These are phyloP conservation scores for Xerophyta viscosa DNA, from an alignment of 106 monocot species.

Conservation along the genomic window DNA sequence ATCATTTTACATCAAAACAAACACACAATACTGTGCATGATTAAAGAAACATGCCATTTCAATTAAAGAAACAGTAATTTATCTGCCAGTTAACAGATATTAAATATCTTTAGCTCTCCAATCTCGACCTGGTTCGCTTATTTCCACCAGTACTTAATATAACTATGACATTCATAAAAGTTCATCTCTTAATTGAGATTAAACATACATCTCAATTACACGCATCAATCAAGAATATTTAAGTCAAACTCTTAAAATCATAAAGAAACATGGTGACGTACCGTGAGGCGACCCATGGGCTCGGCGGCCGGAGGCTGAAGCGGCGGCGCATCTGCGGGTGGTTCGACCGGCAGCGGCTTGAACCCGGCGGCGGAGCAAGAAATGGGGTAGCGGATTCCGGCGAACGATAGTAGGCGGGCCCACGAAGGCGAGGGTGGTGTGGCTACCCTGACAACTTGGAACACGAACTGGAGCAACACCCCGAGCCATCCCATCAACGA, in stretches of 20 bases:
- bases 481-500: no score
- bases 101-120: no score
- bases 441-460: background rate
- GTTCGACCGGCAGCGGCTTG: slow-evolving; percentile 3
- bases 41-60: no score
- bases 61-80: no score
- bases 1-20: no score
- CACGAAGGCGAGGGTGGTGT: background rate
- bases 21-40: no score
- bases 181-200: background rate
- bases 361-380: background rate
- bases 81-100: no score
- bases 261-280: background rate
- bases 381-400: background rate
- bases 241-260: no score
- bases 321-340: background rate
- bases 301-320: background rate
- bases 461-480: background rate
- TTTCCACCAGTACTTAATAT: no score
- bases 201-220: background rate
- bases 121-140: no score
- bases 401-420: background rate
- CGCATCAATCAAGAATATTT: no score
- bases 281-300: background rate
- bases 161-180: no score